Percentiles rank a stretch among this genome's conserved stretches.
These are phyloP conservation scores for Scheffersomyces ergatensis DNA, from an alignment of 805 yeast species.

Conservation along the genomic window DNA sequence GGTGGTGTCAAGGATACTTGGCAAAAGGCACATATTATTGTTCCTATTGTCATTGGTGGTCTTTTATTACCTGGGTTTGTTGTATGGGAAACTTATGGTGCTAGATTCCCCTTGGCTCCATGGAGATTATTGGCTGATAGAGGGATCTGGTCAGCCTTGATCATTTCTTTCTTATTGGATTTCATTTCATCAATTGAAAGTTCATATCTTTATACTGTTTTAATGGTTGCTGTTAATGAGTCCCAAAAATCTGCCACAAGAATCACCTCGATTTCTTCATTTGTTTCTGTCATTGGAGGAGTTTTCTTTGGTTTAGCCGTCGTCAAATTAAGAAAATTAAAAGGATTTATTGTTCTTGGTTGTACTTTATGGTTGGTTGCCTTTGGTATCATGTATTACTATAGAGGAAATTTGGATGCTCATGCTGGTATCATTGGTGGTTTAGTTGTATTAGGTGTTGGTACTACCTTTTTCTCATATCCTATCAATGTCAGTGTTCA, in stretches of 20 bases:
- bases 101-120: slow-evolving; percentile 66
- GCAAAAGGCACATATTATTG: slow-evolving; percentile 62
- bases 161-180: slow-evolving; percentile 56
- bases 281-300: slow-evolving; percentile 62
- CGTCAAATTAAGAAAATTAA: slow-evolving; percentile 51
- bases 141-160: slow-evolving; percentile 71
- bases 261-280: slow-evolving; percentile 60
- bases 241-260: slow-evolving; percentile 63
- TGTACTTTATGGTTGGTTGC: slow-evolving; percentile 55
- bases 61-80: slow-evolving; percentile 56
- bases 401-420: slow-evolving; percentile 46
- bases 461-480: slow-evolving; percentile 71
- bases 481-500: slow-evolving; percentile 61
- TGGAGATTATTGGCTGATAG: slow-evolving; percentile 58
- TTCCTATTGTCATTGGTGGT: slow-evolving; percentile 67
- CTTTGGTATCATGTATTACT: slow-evolving; percentile 58
- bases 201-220: slow-evolving; percentile 65
- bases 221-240: slow-evolving; percentile 62
- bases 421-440: slow-evolving; percentile 62
- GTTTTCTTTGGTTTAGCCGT: slow-evolving; percentile 53
- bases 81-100: slow-evolving; percentile 56
- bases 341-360: slow-evolving; percentile 61
- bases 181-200: slow-evolving; percentile 68
- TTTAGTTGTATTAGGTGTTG: slow-evolving; percentile 63
- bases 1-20: slow-evolving; percentile 59